Base-by-base conservation (phyloP, 176 grass and related monocot genomes). In the Musa schizocarpa region DNA sequence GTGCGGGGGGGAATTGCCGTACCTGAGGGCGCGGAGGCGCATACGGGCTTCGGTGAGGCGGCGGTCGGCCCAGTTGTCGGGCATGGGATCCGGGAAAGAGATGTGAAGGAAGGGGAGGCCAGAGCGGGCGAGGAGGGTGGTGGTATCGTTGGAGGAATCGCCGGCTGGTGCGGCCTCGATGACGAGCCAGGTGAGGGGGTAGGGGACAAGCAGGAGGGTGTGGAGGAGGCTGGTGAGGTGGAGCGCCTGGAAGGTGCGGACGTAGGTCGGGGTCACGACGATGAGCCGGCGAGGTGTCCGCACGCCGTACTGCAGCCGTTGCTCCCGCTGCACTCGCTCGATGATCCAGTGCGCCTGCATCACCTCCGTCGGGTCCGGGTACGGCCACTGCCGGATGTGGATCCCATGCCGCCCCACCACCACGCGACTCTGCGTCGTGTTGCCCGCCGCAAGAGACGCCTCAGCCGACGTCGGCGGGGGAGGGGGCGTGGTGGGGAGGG, bases 291-390 rank as follows among this genome's bases (percentile, higher is more conserved):
- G 78, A 14, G 65, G 74, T 21, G 25, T n/a, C 3, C 49, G 11
- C 0, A 34, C 71, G 19, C 54, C 53, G 57, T 73, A 75, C 48
- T 43, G 68, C 43, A 70, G 78, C 17, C 83, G 83, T 56, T 85
- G 83, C 73, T 85, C 78, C 23, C 72, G 58, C 63, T 81, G 83
- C 56, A 85, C 83, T n/a, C 63, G n/a, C n/a, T 74, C 79, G 72
- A 85, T 79, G 64, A 85, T 77, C 22, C 74, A 68, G 66, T 81
- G 70, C 23, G 78, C 83, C 24, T 16, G 64, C 43, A 78, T 17
- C 19, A 24, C 69, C 54, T 85, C 83, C 27, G 56, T 29, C 1
- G 83, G 73, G 6, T 66, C 14, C 2, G 78, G 83, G 48, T 77
- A 73, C 24, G 73, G 64, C 48, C 48, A 73, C 2, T 73, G 66